Conservation (phyloP, 495 filamentous ascomycete genomes). For the Arthonia radiata region DNA sequence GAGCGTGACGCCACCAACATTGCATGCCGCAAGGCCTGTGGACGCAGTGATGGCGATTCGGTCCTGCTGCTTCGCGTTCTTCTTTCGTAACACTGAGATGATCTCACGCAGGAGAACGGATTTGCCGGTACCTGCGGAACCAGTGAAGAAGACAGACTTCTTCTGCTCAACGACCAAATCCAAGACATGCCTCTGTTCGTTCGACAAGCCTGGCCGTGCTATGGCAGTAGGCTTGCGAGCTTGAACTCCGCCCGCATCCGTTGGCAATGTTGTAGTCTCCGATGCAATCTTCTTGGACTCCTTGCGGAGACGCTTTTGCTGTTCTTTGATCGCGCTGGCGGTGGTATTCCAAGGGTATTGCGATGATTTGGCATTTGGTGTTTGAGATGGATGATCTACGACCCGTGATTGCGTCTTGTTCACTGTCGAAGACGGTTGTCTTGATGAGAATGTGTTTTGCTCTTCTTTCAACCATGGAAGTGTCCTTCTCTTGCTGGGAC, state of each 20-base stretch:
- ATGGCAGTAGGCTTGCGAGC: conserved; percentile 10
- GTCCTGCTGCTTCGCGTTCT: conserved; percentile 48
- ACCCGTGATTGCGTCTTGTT: no score
- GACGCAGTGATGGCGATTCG: conserved; percentile 82
- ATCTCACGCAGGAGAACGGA: conserved; percentile 85
- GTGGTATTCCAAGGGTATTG: conserved; percentile 50
- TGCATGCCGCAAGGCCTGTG: conserved; percentile 86
- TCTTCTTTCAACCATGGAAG: conserved; percentile 27
- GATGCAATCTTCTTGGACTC: conserved; percentile 30
- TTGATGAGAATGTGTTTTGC: no score
- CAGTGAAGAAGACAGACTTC: conserved; percentile 93
- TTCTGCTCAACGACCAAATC: conserved; percentile 46
- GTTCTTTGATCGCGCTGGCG: conserved; percentile 56
- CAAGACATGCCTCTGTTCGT: conserved; percentile 67
- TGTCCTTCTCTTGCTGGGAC: conserved; percentile 23
- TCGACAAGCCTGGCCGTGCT: conserved; percentile 44
- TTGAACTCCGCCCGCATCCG: conserved; percentile 11
- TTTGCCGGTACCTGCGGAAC: conserved; percentile 92
- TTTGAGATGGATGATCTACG: conserved; percentile 2
- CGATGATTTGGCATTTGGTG: not conserved
- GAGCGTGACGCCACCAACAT: conserved; percentile 83
- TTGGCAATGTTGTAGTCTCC: conserved; percentile 26
- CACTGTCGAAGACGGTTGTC: no score
- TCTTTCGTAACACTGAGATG: conserved; percentile 52
- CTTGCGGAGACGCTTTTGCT: conserved; percentile 47